Conservation (phyloP, 2,329 filamentous ascomycete species). For the Neonectria punicea region DNA sequence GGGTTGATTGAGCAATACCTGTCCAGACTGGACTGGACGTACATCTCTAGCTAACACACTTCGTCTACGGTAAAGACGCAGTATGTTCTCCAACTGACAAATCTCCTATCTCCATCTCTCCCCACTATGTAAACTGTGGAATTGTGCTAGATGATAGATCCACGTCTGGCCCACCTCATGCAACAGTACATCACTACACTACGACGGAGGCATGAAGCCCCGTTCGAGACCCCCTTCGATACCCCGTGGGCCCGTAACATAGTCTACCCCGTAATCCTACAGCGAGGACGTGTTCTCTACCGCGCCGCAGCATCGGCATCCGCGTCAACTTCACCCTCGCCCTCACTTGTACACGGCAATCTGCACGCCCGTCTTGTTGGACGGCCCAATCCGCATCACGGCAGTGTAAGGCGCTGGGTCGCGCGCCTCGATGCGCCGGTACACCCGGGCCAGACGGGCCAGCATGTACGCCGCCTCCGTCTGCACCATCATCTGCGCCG, state of each 20-base stretch:
- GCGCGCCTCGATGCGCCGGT: constrained; percentile 22
- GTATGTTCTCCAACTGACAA: background rate
- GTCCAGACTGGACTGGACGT: no score
- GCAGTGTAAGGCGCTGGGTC: constrained; percentile 22
- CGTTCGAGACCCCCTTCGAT: background rate
- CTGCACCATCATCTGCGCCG: constrained; percentile 36
- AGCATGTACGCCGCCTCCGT: constrained; percentile 35
- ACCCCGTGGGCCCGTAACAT: background rate
- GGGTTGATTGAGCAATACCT: background rate
- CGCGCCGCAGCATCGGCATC: background rate
- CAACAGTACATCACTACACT: background rate
- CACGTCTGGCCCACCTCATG: background rate
- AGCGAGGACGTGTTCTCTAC: background rate
- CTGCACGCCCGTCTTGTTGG: constrained; percentile 24
- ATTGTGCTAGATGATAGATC: background rate
- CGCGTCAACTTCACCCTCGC: background rate
- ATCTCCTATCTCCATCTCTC: no score
- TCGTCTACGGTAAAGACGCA: background rate
- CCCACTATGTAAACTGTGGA: background rate
- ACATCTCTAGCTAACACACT: background rate
- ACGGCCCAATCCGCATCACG: constrained; percentile 24
- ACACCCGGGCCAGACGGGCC: constrained; percentile 12
- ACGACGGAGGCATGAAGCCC: background rate
- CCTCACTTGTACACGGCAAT: constrained; percentile 20
- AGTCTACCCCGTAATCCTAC: background rate